phyloP scores from a whole-genome alignment of 2,329 filamentous ascomycete genomes.

The Lasiodiplodia sp. region DNA sequence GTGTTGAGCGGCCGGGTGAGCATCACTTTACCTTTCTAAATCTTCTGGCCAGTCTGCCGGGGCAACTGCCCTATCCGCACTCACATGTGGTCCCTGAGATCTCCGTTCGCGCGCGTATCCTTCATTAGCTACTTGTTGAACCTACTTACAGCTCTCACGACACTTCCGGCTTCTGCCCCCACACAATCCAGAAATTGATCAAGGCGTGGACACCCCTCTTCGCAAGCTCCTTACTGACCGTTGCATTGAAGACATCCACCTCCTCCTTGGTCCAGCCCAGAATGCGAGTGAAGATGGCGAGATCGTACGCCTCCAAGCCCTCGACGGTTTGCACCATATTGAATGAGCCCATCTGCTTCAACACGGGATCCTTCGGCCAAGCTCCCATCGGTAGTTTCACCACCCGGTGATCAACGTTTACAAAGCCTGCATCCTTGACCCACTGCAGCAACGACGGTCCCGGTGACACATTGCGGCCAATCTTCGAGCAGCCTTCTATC shows the following conservation, averaged over 20 bases:
- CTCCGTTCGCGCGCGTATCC: background rate
- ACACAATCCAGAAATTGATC: background rate
- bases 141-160: background rate
- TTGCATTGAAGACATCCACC: slow-evolving; percentile 48
- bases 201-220: slow-evolving; percentile 11
- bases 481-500: slow-evolving; percentile 19
- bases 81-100: background rate
- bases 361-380: slow-evolving; percentile 35
- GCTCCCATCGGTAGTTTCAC: slow-evolving; percentile 34
- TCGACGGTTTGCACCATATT: slow-evolving; percentile 51
- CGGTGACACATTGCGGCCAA: slow-evolving; percentile 48
- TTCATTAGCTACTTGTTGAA: background rate
- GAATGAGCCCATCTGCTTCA: slow-evolving; percentile 34
- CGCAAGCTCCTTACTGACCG: slow-evolving; percentile 36
- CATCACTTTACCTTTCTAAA: background rate
- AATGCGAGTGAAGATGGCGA: slow-evolving; percentile 51
- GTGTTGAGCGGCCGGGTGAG: background rate
- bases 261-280: slow-evolving; percentile 53
- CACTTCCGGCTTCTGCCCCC: background rate
- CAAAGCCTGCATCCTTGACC: slow-evolving; percentile 53
- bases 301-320: slow-evolving; percentile 51
- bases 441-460: slow-evolving; percentile 47
- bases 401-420: slow-evolving; percentile 44
- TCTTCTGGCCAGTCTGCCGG: background rate
- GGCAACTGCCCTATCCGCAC: background rate